A percentile compares a stretch with the other conserved stretches of the same genome.
Conservation (phyloP, 2,329 filamentous ascomycete species). For the Botrytis squamosa region DNA sequence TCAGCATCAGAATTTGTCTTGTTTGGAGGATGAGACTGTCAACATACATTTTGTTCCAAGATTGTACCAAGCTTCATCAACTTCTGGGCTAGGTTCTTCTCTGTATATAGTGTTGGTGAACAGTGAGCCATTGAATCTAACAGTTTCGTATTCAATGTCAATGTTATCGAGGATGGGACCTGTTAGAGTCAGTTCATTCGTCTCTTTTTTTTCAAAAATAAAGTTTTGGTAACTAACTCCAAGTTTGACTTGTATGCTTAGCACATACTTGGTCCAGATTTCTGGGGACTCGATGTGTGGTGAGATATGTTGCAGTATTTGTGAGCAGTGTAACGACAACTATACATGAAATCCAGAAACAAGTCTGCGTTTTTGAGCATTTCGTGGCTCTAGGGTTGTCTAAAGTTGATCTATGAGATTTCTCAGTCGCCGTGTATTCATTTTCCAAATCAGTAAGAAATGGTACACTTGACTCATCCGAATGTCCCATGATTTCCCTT, state of each 20-base stretch:
- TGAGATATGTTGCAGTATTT: background rate
- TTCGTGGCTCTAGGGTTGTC: background rate
- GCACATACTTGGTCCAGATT: conserved; percentile 2
- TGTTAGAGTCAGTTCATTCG: background rate
- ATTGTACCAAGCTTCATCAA: conserved; percentile 7
- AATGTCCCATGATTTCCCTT: background rate
- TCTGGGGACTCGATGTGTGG: background rate
- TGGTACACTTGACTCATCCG: conserved; percentile 15
- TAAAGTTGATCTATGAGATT: background rate
- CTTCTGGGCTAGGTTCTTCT: conserved; percentile 5
- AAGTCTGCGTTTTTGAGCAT: background rate
- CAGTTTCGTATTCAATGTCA: conserved; percentile 43
- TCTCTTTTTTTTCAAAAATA: background rate
- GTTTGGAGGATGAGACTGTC: too few relatives aligned
- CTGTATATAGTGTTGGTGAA: conserved; percentile 12
- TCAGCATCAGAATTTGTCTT: background rate
- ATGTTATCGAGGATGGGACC: conserved; percentile 43
- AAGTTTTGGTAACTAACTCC: background rate
- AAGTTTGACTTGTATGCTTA: conserved; percentile 10
- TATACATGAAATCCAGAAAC: conserved; percentile 4
- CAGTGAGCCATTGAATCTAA: conserved; percentile 28
- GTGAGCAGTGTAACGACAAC: background rate
- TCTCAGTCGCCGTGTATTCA: background rate
- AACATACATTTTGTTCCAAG: conserved; percentile 37
- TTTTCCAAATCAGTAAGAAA: conserved; percentile 1